A percentile compares a stretch with the other conserved stretches of the same genome.
Conservation (phyloP, 345 rosid species). For the Melaleuca quinquenervia region DNA sequence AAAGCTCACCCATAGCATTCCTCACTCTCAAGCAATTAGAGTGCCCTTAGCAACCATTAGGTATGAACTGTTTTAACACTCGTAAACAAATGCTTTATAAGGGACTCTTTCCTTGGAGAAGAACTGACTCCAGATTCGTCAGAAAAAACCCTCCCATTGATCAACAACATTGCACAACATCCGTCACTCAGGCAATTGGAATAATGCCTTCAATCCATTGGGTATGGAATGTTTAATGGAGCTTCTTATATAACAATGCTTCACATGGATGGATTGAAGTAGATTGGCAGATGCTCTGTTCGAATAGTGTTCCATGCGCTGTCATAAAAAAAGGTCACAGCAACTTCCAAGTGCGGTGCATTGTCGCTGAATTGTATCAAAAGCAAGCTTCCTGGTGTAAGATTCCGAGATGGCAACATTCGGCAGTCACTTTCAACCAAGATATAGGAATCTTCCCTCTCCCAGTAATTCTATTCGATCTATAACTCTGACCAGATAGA, state of each 20-base stretch:
- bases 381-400: not conserved
- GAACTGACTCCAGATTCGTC: not conserved
- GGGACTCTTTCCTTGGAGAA: not conserved
- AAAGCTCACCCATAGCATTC: not conserved
- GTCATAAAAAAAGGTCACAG: not conserved
- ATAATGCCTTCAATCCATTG: not conserved
- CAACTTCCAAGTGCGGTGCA: not conserved
- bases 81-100: not conserved
- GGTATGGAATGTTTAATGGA: not conserved
- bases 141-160: not conserved
- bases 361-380: not conserved
- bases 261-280: not conserved
- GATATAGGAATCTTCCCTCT: not conserved
- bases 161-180: not conserved
- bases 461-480: fast-evolving
- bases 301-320: not conserved
- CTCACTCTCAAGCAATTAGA: fast-evolving
- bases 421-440: not conserved
- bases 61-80: not conserved
- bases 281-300: not conserved
- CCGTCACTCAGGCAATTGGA: not conserved
- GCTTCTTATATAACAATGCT: not conserved
- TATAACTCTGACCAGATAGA: not conserved
- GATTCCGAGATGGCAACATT: not conserved
- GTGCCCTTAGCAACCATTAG: not conserved